A percentile compares a stretch with the other conserved stretches of the same genome.
Conservation (phyloP, 441 rosid genomes). For the Populus hybrid region DNA sequence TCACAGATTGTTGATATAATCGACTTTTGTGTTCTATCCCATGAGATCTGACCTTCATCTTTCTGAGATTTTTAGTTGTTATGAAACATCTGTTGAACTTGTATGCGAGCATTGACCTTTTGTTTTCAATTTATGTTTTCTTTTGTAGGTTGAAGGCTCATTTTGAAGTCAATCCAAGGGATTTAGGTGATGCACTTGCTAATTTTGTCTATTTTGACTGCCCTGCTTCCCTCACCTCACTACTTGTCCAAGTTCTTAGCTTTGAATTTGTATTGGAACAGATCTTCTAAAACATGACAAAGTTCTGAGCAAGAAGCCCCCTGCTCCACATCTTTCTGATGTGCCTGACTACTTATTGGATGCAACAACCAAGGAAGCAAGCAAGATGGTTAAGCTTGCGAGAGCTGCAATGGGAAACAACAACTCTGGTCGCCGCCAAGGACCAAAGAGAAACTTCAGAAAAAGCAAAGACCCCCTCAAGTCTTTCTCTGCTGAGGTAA, state of each 20-base stretch:
- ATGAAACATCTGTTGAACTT: too few species aligned
- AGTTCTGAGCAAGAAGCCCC: constrained; percentile 61
- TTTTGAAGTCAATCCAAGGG: constrained; percentile 85
- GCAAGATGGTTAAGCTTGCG: constrained; percentile 80
- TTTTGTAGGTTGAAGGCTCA: constrained; percentile 76
- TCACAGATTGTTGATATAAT: not conserved
- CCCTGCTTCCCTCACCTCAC: not conserved
- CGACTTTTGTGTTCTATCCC: not conserved
- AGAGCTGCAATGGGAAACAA: constrained; percentile 80
- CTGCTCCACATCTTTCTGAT: constrained; percentile 66
- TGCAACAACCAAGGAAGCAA: constrained; percentile 72
- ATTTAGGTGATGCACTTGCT: constrained; percentile 44
- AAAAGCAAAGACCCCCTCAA: constrained; percentile 70
- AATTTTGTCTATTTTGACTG: not conserved
- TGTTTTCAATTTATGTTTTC: not conserved
- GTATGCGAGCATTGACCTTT: not conserved
- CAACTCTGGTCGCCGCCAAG: constrained; percentile 37
- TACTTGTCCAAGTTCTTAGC: not conserved
- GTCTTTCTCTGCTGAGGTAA: constrained; percentile 65
- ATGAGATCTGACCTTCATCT: not conserved
- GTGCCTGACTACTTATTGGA: constrained; percentile 83
- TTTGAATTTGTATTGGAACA: constrained; percentile 27
- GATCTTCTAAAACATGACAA: constrained; percentile 88
- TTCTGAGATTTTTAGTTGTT: not conserved
- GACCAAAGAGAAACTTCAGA: constrained; percentile 46